Conservation (phyloP, 2,329 filamentous ascomycete species). For the Ilyonectria sp. region DNA sequence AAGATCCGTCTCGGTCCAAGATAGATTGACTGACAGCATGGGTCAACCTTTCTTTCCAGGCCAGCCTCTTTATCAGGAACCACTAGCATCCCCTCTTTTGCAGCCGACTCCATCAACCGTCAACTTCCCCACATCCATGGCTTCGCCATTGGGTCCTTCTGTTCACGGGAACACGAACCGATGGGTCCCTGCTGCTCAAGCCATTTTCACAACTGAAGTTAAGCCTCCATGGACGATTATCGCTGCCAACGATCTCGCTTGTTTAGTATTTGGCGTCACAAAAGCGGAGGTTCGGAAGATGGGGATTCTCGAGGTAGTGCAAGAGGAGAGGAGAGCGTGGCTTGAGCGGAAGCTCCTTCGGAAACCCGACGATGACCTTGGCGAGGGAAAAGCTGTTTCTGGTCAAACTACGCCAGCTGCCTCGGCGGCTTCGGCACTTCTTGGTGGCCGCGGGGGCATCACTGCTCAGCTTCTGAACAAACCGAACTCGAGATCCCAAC, state of each 20-base stretch:
- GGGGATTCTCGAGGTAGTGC: slow-evolving; percentile 95
- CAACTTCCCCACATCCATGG: slow-evolving; percentile 63
- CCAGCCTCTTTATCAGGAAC: slow-evolving; percentile 54
- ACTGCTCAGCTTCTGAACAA: slow-evolving; percentile 92
- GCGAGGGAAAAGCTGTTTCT: slow-evolving; percentile 51
- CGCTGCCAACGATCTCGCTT: slow-evolving; percentile 95
- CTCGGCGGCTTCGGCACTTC: slow-evolving; percentile 65
- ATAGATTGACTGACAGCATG: slow-evolving; percentile 87
- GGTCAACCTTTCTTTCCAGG: slow-evolving; percentile 81
- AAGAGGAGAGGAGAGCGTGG: slow-evolving; percentile 90
- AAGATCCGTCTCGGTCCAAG: slow-evolving; percentile 80
- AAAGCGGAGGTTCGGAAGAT: slow-evolving; percentile 94
- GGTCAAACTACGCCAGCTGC: slow-evolving; percentile 55
- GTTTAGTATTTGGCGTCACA: slow-evolving; percentile 99
- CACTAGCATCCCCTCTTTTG: slow-evolving; percentile 60
- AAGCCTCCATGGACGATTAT: slow-evolving; percentile 95
- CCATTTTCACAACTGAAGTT: slow-evolving; percentile 96
- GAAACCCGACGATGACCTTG: slow-evolving; percentile 56
- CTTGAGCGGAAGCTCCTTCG: slow-evolving; percentile 85
- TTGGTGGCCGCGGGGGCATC: slow-evolving; percentile 82
- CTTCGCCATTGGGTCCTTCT: slow-evolving; percentile 66
- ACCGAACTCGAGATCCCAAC: slow-evolving; percentile 73
- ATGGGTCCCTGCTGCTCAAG: slow-evolving; percentile 92
- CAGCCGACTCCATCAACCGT: slow-evolving; percentile 58
- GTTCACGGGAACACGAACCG: slow-evolving; percentile 92